A percentile compares a stretch with the other conserved stretches of the same genome.
Conservation (phyloP, 139 green algal genomes). For the Tetradesmus lagerheimii region DNA sequence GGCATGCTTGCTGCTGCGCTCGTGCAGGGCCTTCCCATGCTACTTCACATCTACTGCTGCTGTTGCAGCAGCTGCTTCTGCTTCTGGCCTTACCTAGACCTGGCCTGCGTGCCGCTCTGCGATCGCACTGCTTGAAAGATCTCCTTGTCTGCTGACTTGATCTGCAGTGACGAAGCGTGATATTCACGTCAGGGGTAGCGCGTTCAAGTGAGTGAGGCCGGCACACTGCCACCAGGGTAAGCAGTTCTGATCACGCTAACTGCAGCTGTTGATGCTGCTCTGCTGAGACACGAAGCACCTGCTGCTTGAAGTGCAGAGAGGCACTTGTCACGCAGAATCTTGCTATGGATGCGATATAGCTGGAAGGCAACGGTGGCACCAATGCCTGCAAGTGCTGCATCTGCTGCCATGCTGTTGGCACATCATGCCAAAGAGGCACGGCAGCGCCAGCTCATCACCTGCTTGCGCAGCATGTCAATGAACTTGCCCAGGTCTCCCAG, state of each 20-base stretch:
- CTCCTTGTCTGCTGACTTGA: conserved; percentile 89
- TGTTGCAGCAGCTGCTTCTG: neutral
- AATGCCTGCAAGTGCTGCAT: neutral
- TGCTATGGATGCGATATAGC: neutral
- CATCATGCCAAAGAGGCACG: neutral
- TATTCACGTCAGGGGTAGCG: neutral
- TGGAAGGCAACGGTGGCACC: neutral
- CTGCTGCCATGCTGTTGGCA: neutral
- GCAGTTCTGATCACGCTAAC: neutral
- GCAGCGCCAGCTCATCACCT: conserved; percentile 52
- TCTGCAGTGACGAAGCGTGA: conserved; percentile 63
- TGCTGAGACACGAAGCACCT: neutral
- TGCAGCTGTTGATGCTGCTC: neutral
- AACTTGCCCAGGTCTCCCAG: conserved; percentile 86
- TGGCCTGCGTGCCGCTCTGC: conserved; percentile 62
- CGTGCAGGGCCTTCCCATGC: neutral
- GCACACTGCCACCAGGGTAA: no score
- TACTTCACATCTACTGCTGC: neutral
- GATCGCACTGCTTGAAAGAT: conserved; percentile 90
- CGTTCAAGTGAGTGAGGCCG: neutral
- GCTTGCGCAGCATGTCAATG: conserved; percentile 77
- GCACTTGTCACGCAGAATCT: neutral
- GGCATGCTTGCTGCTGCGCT: neutral
- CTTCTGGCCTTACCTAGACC: conserved; percentile 52
- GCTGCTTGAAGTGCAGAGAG: neutral